Evolutionary conservation across 2,329 filamentous ascomycete species (phyloP).

Genomic region (Colletotrichum australisinense): DNA sequence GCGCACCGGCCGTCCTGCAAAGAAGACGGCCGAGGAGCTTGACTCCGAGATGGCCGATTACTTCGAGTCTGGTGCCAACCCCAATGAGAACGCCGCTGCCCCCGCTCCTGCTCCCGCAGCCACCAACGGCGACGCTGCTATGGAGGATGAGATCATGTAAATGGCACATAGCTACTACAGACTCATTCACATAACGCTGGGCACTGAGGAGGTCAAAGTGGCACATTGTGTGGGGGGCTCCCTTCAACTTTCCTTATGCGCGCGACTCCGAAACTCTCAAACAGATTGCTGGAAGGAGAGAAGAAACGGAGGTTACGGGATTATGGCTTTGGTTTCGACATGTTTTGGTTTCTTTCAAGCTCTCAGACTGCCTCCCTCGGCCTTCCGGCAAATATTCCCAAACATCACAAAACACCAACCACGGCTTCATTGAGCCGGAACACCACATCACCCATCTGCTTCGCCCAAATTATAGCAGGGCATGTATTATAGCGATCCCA

Average conservation of each 20-base stretch:
- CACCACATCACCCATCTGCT: conserved; percentile 18
- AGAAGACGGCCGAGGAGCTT: conserved; percentile 96
- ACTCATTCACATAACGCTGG: conserved; percentile 1
- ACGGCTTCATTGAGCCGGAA: conserved; percentile 4
- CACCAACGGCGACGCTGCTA: conserved; percentile 66
- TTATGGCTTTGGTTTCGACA: conserved; percentile 30
- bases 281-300: conserved; percentile 30
- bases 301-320: conserved; percentile 21
- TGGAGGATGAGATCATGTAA: conserved; percentile 74
- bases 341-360: conserved; percentile 28
- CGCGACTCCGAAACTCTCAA: conserved; percentile 19
- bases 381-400: conserved; percentile 18
- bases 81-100: conserved; percentile 57
- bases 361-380: conserved; percentile 26
- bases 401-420: conserved; percentile 18
- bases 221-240: background rate
- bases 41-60: conserved; percentile 99
- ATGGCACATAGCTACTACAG: background rate
- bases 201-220: conserved; percentile 1
- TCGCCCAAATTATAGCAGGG: conserved; percentile 19
- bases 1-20: conserved; percentile 73
- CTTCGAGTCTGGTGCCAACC: conserved; percentile 67
- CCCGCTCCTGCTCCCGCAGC: conserved; percentile 59
- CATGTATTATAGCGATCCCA: conserved; percentile 32
- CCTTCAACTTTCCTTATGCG: conserved; percentile 24